phyloP scores from a whole-genome alignment of 805 yeast genomes.

The Sporopachydermia lactativora region DNA sequence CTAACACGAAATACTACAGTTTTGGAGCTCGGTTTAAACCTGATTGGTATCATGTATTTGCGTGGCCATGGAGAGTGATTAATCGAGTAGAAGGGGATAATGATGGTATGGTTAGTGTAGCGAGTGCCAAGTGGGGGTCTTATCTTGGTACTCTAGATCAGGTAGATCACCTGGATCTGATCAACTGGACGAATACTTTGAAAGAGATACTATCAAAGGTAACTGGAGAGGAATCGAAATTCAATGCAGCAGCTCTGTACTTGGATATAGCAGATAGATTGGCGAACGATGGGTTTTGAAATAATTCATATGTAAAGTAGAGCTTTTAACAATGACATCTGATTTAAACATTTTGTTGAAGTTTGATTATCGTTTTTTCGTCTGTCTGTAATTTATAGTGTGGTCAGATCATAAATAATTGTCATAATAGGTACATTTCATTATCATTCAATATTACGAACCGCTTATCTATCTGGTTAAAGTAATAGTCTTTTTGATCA shows the following conservation, averaged over 20 bases:
- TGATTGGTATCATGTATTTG: constrained; percentile 43
- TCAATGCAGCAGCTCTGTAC: constrained; percentile 58
- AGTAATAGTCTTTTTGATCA: constrained; percentile 19
- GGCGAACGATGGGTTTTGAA: constrained; percentile 40
- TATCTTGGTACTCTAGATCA: constrained; percentile 65
- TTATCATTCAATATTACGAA: too few relatives aligned
- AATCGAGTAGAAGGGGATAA: constrained; percentile 38
- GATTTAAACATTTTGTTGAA: too few relatives aligned
- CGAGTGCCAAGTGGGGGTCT: constrained; percentile 72
- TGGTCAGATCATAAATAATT: too few relatives aligned
- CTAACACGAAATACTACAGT: constrained; percentile 59
- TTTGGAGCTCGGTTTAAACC: constrained; percentile 72
- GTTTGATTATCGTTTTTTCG: too few relatives aligned
- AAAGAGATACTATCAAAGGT: constrained; percentile 13
- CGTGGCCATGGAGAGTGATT: constrained; percentile 52
- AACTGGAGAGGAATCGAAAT: constrained; percentile 20
- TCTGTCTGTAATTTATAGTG: too few relatives aligned
- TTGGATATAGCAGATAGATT: constrained; percentile 51
- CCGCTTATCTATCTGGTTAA: constrained; percentile 10
- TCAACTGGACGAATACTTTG: constrained; percentile 33
- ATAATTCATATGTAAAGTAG: not conserved
- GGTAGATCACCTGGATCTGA: constrained; percentile 77
- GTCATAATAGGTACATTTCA: too few relatives aligned
- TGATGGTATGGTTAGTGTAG: constrained; percentile 78
- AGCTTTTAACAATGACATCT: not conserved